phyloP scores from a whole-genome alignment of 2,329 filamentous ascomycete genomes.

The Zymoseptoria tritici region DNA sequence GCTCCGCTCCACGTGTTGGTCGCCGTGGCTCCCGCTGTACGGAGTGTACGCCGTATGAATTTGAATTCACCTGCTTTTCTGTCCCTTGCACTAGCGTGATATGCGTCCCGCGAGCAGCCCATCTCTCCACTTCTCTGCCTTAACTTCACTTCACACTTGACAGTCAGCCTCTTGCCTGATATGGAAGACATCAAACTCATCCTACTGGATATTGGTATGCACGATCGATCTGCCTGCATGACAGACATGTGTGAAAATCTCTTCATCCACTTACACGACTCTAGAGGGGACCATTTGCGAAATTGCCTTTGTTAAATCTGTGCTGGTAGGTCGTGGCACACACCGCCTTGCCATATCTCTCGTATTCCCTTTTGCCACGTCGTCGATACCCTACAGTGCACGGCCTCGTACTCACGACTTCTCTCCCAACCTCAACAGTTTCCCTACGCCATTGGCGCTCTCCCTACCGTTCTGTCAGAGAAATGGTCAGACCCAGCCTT shows the following conservation, averaged over 20 bases:
- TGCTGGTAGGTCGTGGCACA: constrained; percentile 45
- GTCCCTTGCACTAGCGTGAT: background rate
- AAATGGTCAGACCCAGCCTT: constrained; percentile 63
- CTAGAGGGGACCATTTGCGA: constrained; percentile 75
- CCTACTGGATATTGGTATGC: constrained; percentile 33
- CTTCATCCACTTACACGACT: constrained; percentile 5
- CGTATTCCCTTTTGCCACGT: background rate
- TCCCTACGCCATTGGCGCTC: constrained; percentile 63
- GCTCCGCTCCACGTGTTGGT: background rate
- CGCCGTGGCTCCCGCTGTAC: background rate
- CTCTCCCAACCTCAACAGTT: constrained; percentile 47
- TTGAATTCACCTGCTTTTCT: background rate
- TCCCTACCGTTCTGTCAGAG: constrained; percentile 55
- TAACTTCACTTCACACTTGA: constrained; percentile 4
- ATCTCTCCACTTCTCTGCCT: background rate
- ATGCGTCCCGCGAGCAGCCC: background rate
- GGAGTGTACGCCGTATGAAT: background rate
- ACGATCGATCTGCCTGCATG: background rate
- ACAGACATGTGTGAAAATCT: background rate
- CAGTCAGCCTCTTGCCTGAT: constrained; percentile 2
- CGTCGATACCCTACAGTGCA: background rate
- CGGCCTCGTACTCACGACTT: background rate
- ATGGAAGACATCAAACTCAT: constrained; percentile 28
- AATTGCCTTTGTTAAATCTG: constrained; percentile 74
- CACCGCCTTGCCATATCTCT: constrained; percentile 8